A percentile compares a stretch with the other conserved stretches of the same genome.
Evolutionary conservation across 2,329 filamentous ascomycete genomes (phyloP).

Genomic region (Epichloe gansuensis): DNA sequence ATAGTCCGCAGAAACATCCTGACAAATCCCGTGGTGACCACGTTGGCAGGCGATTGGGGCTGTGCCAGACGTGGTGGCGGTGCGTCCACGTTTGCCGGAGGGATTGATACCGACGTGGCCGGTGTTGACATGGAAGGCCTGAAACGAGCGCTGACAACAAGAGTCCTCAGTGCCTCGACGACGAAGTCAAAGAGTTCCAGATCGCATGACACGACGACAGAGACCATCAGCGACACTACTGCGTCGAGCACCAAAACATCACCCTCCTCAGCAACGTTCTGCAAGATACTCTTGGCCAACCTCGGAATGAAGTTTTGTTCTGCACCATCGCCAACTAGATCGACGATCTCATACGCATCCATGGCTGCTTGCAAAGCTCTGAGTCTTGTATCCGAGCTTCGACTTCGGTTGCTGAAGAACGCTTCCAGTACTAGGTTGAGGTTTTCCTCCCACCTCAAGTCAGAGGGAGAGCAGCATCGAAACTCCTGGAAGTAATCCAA

Average conservation of each 20-base stretch:
- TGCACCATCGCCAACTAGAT: conserved; percentile 45
- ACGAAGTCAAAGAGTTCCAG: conserved; percentile 47
- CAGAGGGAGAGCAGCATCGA: conserved; percentile 59
- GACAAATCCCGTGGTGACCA: conserved; percentile 59
- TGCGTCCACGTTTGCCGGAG: conserved; percentile 11
- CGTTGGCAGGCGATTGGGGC: conserved; percentile 49
- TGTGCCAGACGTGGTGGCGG: conserved; percentile 10
- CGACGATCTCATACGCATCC: conserved; percentile 46
- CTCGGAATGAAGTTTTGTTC: conserved; percentile 44
- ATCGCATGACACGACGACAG: conserved; percentile 49
- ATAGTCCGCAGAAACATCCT: conserved; percentile 66
- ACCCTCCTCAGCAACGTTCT: conserved; percentile 48
- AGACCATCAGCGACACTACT: conserved; percentile 51
- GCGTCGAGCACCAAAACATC: conserved; percentile 54
- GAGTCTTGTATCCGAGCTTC: conserved; percentile 50
- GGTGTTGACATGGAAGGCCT: conserved; percentile 28
- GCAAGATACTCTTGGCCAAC: conserved; percentile 49
- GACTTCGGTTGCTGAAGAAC: conserved; percentile 50
- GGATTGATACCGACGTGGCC: conserved; percentile 13
- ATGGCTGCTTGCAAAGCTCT: conserved; percentile 49
- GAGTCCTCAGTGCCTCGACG: conserved; percentile 36
- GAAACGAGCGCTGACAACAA: conserved; percentile 37
- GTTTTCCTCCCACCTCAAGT: conserved; percentile 55
- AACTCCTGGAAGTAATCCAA: conserved; percentile 58
- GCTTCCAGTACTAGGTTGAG: conserved; percentile 46